Conservation (phyloP, 371 early-diverging fungal species). For the Rhizopus sp. region DNA sequence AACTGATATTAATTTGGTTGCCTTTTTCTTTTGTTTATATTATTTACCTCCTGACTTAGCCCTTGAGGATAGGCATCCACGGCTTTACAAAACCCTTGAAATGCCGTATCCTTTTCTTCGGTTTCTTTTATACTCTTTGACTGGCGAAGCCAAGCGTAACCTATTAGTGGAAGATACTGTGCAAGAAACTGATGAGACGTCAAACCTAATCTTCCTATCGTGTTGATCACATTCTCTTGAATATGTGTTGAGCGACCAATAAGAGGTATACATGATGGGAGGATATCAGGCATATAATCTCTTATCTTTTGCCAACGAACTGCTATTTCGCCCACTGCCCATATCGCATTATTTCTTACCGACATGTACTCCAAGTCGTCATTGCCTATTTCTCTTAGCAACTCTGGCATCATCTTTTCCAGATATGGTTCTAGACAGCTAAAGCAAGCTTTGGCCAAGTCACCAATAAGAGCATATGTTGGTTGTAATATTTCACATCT, state of each 20-base stretch:
- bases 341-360: slow-evolving; percentile 91
- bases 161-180: slow-evolving; percentile 67
- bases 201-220: slow-evolving; percentile 87
- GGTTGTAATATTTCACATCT: slow-evolving; percentile 87
- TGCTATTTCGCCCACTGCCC: slow-evolving; percentile 95
- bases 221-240: slow-evolving; percentile 88
- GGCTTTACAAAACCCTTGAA: slow-evolving; percentile 85
- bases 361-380: slow-evolving; percentile 56
- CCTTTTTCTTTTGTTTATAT: background rate
- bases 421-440: slow-evolving; percentile 70
- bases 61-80: slow-evolving; percentile 82
- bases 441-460: slow-evolving; percentile 88
- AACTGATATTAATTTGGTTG: background rate
- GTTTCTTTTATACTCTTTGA: slow-evolving; percentile 75
- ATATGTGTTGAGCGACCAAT: slow-evolving; percentile 53
- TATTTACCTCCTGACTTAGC: slow-evolving; percentile 47
- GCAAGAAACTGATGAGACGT: slow-evolving; percentile 75
- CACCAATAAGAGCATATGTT: slow-evolving; percentile 93
- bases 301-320: slow-evolving; percentile 71
- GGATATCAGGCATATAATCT: slow-evolving; percentile 66
- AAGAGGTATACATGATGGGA: slow-evolving; percentile 75
- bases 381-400: slow-evolving; percentile 74
- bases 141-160: slow-evolving; percentile 69
- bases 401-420: slow-evolving; percentile 70
- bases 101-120: slow-evolving; percentile 90